Evolutionary conservation across 2,329 filamentous ascomycete genomes (phyloP).

Genomic region (Arthrobotrys conoides): DNA sequence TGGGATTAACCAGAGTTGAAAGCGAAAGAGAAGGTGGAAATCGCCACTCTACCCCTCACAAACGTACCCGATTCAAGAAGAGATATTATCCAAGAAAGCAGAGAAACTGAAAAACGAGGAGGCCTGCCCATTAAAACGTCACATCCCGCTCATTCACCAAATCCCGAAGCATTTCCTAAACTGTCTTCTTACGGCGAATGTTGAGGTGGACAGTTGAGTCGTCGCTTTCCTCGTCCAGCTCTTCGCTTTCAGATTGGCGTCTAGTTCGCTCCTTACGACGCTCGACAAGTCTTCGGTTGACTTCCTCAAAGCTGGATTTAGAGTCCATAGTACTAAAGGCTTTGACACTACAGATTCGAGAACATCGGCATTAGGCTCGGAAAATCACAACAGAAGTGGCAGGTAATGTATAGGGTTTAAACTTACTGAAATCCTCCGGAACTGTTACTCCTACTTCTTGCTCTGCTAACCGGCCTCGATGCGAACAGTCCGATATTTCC

Average conservation of each 20-base stretch:
- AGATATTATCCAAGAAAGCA: not conserved
- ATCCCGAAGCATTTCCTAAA: constrained; percentile 58
- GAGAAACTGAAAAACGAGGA: not conserved
- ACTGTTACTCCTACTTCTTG: constrained; percentile 78
- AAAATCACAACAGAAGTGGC: not conserved
- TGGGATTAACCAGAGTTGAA: constrained; percentile 33
- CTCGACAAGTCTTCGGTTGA: constrained; percentile 70
- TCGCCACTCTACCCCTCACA: not conserved
- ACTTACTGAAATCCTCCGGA: constrained; percentile 72
- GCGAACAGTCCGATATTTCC: constrained; percentile 90
- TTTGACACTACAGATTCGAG: constrained; percentile 71
- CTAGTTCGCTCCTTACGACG: constrained; percentile 69
- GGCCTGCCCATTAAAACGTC: constrained; percentile 39
- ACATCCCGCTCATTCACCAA: constrained; percentile 56
- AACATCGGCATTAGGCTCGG: constrained; percentile 1
- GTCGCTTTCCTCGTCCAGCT: constrained; percentile 64
- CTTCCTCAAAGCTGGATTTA: constrained; percentile 59
- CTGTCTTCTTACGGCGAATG: constrained; percentile 60
- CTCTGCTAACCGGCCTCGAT: constrained; percentile 80
- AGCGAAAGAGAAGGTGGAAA: constrained; percentile 37
- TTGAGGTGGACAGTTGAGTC: constrained; percentile 63
- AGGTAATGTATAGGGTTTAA: constrained; percentile 70
- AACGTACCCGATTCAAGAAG: constrained; percentile 4
- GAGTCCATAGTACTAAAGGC: constrained; percentile 67
- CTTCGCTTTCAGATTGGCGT: constrained; percentile 61